phyloP scores from a whole-genome alignment of 139 green algal species.

The Chlamydomonas sp. region DNA sequence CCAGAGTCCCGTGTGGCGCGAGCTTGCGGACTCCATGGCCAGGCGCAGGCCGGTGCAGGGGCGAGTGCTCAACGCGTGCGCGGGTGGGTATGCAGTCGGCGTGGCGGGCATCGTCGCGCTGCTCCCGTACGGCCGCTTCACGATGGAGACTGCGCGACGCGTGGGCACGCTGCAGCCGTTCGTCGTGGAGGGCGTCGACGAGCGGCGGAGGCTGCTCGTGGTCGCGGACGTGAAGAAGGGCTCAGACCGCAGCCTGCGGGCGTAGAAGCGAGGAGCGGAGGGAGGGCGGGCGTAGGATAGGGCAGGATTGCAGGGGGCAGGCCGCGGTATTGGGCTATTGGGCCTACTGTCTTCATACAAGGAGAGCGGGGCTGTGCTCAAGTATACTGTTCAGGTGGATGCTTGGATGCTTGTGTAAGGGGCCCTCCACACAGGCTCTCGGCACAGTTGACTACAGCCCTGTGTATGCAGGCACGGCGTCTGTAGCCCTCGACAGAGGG shows the following conservation, averaged over 20 bases:
- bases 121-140: slow-evolving; percentile 14
- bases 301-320: too few relatives aligned
- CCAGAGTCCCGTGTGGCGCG: background rate
- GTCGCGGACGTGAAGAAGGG: slow-evolving; percentile 7
- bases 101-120: slow-evolving; percentile 16
- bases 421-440: too few relatives aligned
- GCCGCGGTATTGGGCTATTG: too few relatives aligned
- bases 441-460: too few relatives aligned
- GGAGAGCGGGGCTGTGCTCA: too few relatives aligned
- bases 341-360: too few relatives aligned
- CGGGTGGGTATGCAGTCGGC: slow-evolving; percentile 19
- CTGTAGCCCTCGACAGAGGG: too few relatives aligned
- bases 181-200: slow-evolving; percentile 9
- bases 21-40: background rate
- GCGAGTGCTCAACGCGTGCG: slow-evolving; percentile 1
- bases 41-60: slow-evolving; percentile 11
- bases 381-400: too few relatives aligned
- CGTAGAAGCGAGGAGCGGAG: too few relatives aligned
- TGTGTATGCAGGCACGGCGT: too few relatives aligned
- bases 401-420: too few relatives aligned
- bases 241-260: background rate
- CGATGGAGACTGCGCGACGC: background rate
- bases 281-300: too few relatives aligned
- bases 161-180: slow-evolving; percentile 9
- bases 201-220: slow-evolving; percentile 5